Evolutionary conservation across 352 stramenopile species (phyloP).

Genomic region (Globisporangium orthogonon): DNA sequence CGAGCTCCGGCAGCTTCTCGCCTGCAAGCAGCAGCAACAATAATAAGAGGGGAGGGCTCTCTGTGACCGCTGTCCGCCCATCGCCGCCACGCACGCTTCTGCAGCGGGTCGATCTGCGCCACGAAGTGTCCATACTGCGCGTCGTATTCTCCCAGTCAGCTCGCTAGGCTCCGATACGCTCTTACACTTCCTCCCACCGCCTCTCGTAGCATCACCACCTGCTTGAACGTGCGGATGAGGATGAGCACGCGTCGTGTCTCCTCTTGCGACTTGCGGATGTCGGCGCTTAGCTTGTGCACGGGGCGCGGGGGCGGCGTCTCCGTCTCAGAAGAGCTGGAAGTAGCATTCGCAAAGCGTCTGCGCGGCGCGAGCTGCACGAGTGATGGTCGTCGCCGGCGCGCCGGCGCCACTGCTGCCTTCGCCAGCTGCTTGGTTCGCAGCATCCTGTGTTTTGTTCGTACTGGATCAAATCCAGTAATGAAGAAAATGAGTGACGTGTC

Average conservation of each 20-base stretch:
- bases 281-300: slow-evolving; percentile 66
- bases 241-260: slow-evolving; percentile 76
- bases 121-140: slow-evolving; percentile 79
- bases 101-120: slow-evolving; percentile 83
- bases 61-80: not conserved
- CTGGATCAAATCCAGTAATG: not conserved
- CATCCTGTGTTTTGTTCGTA: no score
- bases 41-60: not conserved
- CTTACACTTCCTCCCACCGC: no score
- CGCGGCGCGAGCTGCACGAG: no score
- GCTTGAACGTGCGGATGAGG: slow-evolving; percentile 86
- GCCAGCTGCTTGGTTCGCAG: no score
- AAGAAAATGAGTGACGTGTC: not conserved
- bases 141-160: not conserved
- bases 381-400: no score
- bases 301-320: not conserved
- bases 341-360: no score
- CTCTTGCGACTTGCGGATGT: slow-evolving; percentile 81
- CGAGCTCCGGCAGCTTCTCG: slow-evolving; percentile 76
- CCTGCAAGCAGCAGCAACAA: slow-evolving; percentile 17
- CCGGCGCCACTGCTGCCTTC: no score
- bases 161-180: no score
- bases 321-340: no score
- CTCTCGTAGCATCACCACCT: slow-evolving; percentile 19
- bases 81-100: slow-evolving; percentile 40